phyloP scores from a whole-genome alignment of 1,284 basidiomycete species.

The Microbotryum lychnidis-dioicae region DNA sequence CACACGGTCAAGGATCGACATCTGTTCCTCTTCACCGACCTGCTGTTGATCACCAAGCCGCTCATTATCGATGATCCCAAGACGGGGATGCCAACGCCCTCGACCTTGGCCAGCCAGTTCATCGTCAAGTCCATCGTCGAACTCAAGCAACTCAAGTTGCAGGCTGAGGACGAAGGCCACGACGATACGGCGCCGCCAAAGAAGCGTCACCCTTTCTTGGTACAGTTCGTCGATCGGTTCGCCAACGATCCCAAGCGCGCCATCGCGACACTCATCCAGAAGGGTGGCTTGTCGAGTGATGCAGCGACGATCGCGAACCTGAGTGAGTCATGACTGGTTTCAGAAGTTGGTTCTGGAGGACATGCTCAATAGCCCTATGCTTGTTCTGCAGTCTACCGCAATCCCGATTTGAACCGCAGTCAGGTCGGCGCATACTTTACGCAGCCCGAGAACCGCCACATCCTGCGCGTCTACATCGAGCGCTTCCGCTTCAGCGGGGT shows the following conservation, averaged over 20 bases:
- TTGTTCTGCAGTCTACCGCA: slow-evolving; percentile 62
- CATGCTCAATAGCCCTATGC: slow-evolving; percentile 47
- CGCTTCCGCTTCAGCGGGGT: slow-evolving; percentile 75
- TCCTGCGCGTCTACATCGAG: slow-evolving; percentile 75
- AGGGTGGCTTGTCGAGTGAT: slow-evolving; percentile 36
- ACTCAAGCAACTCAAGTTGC: slow-evolving; percentile 60
- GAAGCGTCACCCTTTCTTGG: slow-evolving; percentile 32
- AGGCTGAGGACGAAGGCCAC: slow-evolving; percentile 43
- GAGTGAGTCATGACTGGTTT: neutral
- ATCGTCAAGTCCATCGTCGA: slow-evolving; percentile 79
- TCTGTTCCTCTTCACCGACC: slow-evolving; percentile 88
- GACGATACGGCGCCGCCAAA: slow-evolving; percentile 37
- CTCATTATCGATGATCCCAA: slow-evolving; percentile 35
- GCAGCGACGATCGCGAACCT: slow-evolving; percentile 32
- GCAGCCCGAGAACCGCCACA: slow-evolving; percentile 54
- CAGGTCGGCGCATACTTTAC: slow-evolving; percentile 75
- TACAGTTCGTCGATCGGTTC: slow-evolving; percentile 47
- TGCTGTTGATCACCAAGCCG: slow-evolving; percentile 68
- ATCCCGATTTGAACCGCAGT: slow-evolving; percentile 72
- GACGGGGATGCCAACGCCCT: slow-evolving; percentile 47
- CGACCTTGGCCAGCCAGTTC: slow-evolving; percentile 71
- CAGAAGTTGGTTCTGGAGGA: neutral
- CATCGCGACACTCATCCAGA: slow-evolving; percentile 34
- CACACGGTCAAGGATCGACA: slow-evolving; percentile 94
- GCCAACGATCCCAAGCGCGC: slow-evolving; percentile 38